These are phyloP conservation scores for Cladobotryum protrusum DNA, from an alignment of 2,329 filamentous ascomycete species.

Conservation along the genomic window DNA sequence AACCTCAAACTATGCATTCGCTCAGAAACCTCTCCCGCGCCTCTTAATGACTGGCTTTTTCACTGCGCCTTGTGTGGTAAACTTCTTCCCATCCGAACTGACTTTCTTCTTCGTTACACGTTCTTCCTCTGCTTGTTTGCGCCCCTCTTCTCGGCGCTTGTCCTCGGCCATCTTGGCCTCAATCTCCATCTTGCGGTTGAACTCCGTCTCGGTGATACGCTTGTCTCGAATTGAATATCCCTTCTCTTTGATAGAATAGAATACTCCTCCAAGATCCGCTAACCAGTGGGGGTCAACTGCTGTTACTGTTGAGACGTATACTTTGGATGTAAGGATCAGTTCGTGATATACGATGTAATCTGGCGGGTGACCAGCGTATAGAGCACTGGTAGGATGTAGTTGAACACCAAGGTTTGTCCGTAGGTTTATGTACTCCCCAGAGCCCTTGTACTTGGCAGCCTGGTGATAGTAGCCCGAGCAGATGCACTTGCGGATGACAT, in stretches of 20 bases:
- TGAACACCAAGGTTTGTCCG: constrained; percentile 91
- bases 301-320: constrained; percentile 97
- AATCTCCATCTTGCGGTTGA: constrained; percentile 88
- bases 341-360: constrained; percentile 99
- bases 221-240: constrained; percentile 85
- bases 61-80: constrained; percentile 55
- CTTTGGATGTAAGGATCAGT: constrained; percentile 90
- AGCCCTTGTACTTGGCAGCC: constrained; percentile 89
- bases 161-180: constrained; percentile 88
- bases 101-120: constrained; percentile 33
- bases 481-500: constrained; percentile 90
- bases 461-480: constrained; percentile 98
- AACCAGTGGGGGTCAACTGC: constrained; percentile 96
- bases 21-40: constrained; percentile 47
- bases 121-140: constrained; percentile 44
- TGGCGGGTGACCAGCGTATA: constrained; percentile 91
- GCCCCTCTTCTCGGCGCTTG: constrained; percentile 60
- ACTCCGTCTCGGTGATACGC: constrained; percentile 82
- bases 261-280: constrained; percentile 91
- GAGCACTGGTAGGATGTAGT: constrained; percentile 85
- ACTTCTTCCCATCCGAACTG: constrained; percentile 43
- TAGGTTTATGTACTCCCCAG: constrained; percentile 95
- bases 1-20: not conserved
- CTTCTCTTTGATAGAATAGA: constrained; percentile 97
- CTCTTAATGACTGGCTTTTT: constrained; percentile 55